A percentile compares a stretch with the other conserved stretches of the same genome.
These are phyloP conservation scores for Coemansia sp. DNA, from an alignment of 192 early-diverging fungal species.

Conservation along the genomic window DNA sequence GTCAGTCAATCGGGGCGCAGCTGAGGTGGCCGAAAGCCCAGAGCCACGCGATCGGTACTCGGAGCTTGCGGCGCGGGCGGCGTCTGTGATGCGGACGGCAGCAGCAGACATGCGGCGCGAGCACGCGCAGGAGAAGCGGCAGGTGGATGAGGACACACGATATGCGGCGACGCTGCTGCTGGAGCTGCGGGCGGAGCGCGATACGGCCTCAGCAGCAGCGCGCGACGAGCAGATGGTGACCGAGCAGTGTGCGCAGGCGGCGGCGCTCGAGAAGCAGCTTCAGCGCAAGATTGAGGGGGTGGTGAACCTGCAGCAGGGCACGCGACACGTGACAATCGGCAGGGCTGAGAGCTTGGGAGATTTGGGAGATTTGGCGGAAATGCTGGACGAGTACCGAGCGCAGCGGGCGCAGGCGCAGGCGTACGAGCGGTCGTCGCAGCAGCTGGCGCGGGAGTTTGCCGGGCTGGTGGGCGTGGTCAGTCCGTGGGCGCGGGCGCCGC, in stretches of 20 bases:
- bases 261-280: slow-evolving; percentile 15
- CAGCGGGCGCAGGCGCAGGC: slow-evolving; percentile 16
- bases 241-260: slow-evolving; percentile 6
- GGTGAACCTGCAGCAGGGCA: slow-evolving; percentile 34
- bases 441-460: slow-evolving; percentile 39
- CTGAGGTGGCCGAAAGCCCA: neutral
- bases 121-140: slow-evolving; percentile 15
- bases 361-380: slow-evolving; percentile 1
- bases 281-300: slow-evolving; percentile 23
- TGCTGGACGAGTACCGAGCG: slow-evolving; percentile 30
- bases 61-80: slow-evolving; percentile 13
- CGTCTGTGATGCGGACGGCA: slow-evolving; percentile 15
- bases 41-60: slow-evolving; percentile 19
- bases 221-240: slow-evolving; percentile 1
- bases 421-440: slow-evolving; percentile 26
- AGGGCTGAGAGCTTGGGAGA: too few relatives aligned
- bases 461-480: slow-evolving; percentile 30
- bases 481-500: slow-evolving; percentile 34
- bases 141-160: slow-evolving; percentile 36
- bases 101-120: slow-evolving; percentile 27
- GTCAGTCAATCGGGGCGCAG: neutral
- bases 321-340: slow-evolving; percentile 7
- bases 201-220: slow-evolving; percentile 11
- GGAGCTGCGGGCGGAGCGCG: slow-evolving; percentile 45
- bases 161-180: slow-evolving; percentile 46